Percentiles rank a stretch among this genome's conserved stretches.
These are phyloP conservation scores for Eimeria zaria DNA, from an alignment of 169 alveolate species.

Conservation along the genomic window DNA sequence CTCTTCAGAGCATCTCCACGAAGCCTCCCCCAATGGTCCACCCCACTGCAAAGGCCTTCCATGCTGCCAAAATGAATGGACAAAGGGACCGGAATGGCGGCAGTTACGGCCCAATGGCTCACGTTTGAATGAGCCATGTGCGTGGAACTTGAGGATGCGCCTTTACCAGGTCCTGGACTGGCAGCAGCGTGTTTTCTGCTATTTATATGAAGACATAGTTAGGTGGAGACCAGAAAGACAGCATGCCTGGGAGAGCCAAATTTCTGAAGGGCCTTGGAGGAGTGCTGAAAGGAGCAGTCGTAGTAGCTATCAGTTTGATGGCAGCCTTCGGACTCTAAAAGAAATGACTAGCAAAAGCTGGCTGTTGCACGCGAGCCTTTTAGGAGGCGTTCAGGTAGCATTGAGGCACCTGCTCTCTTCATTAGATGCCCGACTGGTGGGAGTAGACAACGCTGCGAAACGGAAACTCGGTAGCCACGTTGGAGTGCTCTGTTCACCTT, in stretches of 20 bases:
- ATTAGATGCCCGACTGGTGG: not conserved
- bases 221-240: conserved; percentile 3
- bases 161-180: conserved; percentile 56
- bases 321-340: conserved; percentile 25
- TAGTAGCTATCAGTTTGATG: conserved; percentile 7
- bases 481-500: not conserved
- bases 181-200: conserved; percentile 42
- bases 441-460: not conserved
- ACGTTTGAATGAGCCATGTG: not conserved
- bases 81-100: not conserved
- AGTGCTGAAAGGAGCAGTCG: not conserved
- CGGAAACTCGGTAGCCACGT: not conserved
- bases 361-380: conserved; percentile 27
- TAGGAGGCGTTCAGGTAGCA: conserved; percentile 26
- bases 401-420: conserved; percentile 20
- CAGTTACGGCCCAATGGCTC: not conserved
- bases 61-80: not conserved
- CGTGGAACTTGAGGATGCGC: conserved; percentile 49
- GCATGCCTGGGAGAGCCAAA: conserved; percentile 1
- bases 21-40: not conserved
- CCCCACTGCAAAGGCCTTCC: not conserved
- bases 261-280: conserved; percentile 51
- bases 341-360: conserved; percentile 44
- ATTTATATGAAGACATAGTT: conserved; percentile 29
- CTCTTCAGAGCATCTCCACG: not conserved